Base-by-base conservation (phyloP, 345 rosid genomes). In the Boechera stricta region DNA sequence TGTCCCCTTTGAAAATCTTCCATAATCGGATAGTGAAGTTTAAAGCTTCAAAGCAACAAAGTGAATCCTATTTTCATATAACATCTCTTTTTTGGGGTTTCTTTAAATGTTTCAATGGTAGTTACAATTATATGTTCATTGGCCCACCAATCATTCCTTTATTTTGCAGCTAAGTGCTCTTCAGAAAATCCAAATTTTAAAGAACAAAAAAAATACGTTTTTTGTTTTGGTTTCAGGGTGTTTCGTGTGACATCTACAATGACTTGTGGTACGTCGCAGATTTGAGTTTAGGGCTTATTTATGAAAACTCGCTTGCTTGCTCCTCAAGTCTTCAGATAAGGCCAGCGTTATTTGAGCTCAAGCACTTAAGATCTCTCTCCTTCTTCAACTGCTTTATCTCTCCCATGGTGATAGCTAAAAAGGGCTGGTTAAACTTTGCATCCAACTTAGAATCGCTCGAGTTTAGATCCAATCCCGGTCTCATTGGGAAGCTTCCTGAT, bases 291-390 rank as follows among this genome's bases (percentile, higher is more conserved):
- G 97, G 98, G 47, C 89, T 84, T 2, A 51, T 90, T 38, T 88
- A 90, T 64, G 97, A 89, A 58, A 94, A 94, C 79, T 92, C 93
- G 15, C 89, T 94, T 71, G 58, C 77, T 41, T 94, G 98, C 78
- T 79, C 79, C 67, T 61, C 79, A 41, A 81, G 84, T 75, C 88
- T 82, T 52, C 80, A 84, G 76, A 88, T 90, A 38, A 88, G 86
- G 61, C 79, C 85, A 29, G 90, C 85, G 48, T 59, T 94, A 28
- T 90, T 92, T 78, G 72, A 86, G 80, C 97, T 94, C 11, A 86
- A 83, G 77, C 96, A 87, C 84, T 74, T 94, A 32, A 86, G 85
- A 71, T 84, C 94, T 49, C 86, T 94, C 54, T 82, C 89, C 64
- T 89, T 92, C 87, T 89, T 80, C 87, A 84, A 73, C 75, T 94